phyloP scores from a whole-genome alignment of 192 early-diverging fungal species.

The Backusella psychrophila region DNA sequence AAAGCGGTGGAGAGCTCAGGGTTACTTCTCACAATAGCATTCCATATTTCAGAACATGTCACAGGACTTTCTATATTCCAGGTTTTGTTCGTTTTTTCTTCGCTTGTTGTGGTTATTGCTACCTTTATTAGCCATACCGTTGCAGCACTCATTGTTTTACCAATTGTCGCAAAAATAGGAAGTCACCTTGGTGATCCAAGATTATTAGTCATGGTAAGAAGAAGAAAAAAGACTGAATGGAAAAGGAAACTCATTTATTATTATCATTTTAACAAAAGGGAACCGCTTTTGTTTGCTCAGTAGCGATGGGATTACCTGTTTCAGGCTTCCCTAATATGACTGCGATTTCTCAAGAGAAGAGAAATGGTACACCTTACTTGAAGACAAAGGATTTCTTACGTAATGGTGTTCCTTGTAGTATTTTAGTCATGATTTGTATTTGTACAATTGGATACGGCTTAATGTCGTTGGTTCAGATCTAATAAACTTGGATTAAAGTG shows the following conservation, averaged over 20 bases:
- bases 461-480: slow-evolving; percentile 42
- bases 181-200: slow-evolving; percentile 68
- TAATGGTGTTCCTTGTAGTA: slow-evolving; percentile 73
- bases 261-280: slow-evolving; percentile 30
- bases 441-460: slow-evolving; percentile 75
- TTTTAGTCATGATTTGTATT: slow-evolving; percentile 70
- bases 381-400: slow-evolving; percentile 80
- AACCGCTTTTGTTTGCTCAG: slow-evolving; percentile 80
- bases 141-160: slow-evolving; percentile 90
- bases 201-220: slow-evolving; percentile 72
- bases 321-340: slow-evolving; percentile 98
- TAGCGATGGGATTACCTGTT: slow-evolving; percentile 90
- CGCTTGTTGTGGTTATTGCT: slow-evolving; percentile 77
- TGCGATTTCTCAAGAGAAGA: slow-evolving; percentile 89
- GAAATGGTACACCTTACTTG: slow-evolving; percentile 80
- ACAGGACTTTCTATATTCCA: slow-evolving; percentile 65
- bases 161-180: slow-evolving; percentile 89
- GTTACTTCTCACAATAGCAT: slow-evolving; percentile 75
- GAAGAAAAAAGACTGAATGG: background rate
- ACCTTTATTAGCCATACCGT: slow-evolving; percentile 97
- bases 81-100: slow-evolving; percentile 74
- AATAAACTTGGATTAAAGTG: background rate
- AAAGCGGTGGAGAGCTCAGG: slow-evolving; percentile 88
- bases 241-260: background rate
- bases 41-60: slow-evolving; percentile 59